Base-by-base conservation (phyloP, 176 grass and related monocot genomes). In the Thalia dealbata region DNA sequence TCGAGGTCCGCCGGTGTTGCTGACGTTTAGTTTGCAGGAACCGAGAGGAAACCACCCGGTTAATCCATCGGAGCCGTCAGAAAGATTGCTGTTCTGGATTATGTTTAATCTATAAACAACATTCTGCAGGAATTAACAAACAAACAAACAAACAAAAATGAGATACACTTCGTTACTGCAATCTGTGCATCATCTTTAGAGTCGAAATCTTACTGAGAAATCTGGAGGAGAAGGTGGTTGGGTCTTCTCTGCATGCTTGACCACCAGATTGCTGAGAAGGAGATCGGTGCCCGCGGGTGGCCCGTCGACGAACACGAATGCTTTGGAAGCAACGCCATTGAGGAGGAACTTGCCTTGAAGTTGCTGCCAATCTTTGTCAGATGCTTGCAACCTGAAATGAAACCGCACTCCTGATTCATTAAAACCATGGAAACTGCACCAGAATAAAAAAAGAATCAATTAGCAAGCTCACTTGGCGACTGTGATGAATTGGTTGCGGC, bases 321-420 rank as follows among this genome's bases (percentile, higher is more conserved):
- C 93, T 80, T 86, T 97, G 76, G 90, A 84, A 44, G 78, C 61
- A 3, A 64, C 79, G 25, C 78, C 72, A 51, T 88, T 97, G 26
- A 97, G 64, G 50, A 97, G 76, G 71, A 97, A 91, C 78, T 91
- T 91, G 0, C 93, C 93, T 45, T 88, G 87, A 64, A 92, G 27
- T 76, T 91, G 95, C 68, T 82, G 79, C 95, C 95, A 99, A 10
- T 93, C 87, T 77, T 88, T 91, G 76, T 99, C 87, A 19, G 95
- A 84, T 42, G 72, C 85, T 76, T 86, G 83, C 71, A 67, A 59
- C 52, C 92, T 92, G 75, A 22, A 56, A 50, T 92, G 73, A 22
- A 55, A 70, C 11, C 50, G 18, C 26, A 50, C 25, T n/a, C 26
- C 26, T 48, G 19, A 23, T 6, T 42, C n/a, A n/a, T 46, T 70